phyloP scores from a whole-genome alignment of 163 green algal genomes.

The Coccomyxa subellipsoidea region DNA sequence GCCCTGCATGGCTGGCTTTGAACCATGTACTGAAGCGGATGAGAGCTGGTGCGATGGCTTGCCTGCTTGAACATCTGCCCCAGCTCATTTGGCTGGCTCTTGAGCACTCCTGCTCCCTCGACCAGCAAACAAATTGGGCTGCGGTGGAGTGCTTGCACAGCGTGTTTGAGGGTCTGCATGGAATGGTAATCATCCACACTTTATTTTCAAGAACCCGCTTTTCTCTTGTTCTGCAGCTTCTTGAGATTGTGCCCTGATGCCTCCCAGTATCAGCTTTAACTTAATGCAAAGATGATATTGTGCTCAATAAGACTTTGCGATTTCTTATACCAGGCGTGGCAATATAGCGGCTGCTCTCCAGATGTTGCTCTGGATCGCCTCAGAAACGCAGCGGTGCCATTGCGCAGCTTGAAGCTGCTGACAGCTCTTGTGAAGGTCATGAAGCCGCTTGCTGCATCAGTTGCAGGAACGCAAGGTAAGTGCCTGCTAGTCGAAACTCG shows the following conservation, averaged over 20 bases:
- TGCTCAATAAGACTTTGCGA: neutral
- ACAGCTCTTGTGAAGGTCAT: neutral
- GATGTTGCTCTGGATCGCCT: neutral
- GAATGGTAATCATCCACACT: neutral
- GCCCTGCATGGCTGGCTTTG: neutral
- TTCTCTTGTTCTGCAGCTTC: no score
- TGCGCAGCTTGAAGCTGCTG: neutral
- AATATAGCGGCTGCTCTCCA: neutral
- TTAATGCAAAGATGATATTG: no score
- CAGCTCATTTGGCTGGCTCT: neutral
- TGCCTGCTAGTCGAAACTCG: no score
- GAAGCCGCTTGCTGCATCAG: neutral
- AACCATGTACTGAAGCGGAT: neutral
- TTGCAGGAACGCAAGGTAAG: neutral
- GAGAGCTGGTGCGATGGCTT: neutral
- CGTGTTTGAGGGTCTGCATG: neutral
- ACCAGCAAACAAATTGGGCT: neutral
- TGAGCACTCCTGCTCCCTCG: neutral
- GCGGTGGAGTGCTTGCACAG: neutral
- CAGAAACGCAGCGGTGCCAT: neutral
- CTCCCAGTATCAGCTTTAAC: no score
- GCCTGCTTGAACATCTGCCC: neutral
- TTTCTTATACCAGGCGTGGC: neutral
- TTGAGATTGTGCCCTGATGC: no score
- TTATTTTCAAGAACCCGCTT: neutral